A percentile compares a stretch with the other conserved stretches of the same genome.
Conservation (phyloP, 208 protist genomes). For the Herpetomonas samuelpessoai region DNA sequence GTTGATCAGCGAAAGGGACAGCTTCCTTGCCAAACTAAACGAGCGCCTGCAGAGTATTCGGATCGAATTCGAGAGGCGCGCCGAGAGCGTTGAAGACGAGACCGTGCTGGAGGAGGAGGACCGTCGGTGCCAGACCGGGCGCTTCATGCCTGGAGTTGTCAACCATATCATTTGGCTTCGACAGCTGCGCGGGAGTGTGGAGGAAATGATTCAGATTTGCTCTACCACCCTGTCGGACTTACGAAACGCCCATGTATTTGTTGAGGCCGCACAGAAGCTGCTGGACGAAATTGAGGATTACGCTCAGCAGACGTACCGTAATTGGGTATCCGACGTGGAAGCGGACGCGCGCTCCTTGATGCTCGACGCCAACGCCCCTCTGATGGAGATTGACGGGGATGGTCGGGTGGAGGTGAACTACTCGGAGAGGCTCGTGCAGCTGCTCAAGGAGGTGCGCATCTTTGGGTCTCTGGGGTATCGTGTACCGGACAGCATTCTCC, state of each 20-base stretch:
- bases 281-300: slow-evolving; percentile 86
- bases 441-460: slow-evolving; percentile 88
- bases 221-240: slow-evolving; percentile 76
- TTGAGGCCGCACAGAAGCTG: slow-evolving; percentile 44
- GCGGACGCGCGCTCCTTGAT: slow-evolving; percentile 64
- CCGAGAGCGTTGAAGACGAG: slow-evolving; percentile 74
- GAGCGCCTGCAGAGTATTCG: slow-evolving; percentile 82
- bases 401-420: slow-evolving; percentile 89
- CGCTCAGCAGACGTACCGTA: slow-evolving; percentile 77
- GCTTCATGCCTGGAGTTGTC: slow-evolving; percentile 89
- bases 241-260: slow-evolving; percentile 57
- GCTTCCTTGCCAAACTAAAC: slow-evolving; percentile 84
- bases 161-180: slow-evolving; percentile 92
- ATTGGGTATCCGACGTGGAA: slow-evolving; percentile 79
- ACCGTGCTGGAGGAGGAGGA: slow-evolving; percentile 81
- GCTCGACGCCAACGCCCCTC: slow-evolving; percentile 73
- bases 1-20: slow-evolving; percentile 81
- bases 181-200: slow-evolving; percentile 69
- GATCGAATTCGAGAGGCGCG: slow-evolving; percentile 84
- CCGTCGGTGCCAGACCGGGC: slow-evolving; percentile 80
- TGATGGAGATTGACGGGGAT: slow-evolving; percentile 83
- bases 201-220: slow-evolving; percentile 82
- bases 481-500: slow-evolving; percentile 52
- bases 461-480: slow-evolving; percentile 73
- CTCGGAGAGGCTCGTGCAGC: slow-evolving; percentile 84